A percentile compares a stretch with the other conserved stretches of the same genome.
Evolutionary conservation across 805 yeast species (phyloP).

Genomic region (Saturnispora silvae): DNA sequence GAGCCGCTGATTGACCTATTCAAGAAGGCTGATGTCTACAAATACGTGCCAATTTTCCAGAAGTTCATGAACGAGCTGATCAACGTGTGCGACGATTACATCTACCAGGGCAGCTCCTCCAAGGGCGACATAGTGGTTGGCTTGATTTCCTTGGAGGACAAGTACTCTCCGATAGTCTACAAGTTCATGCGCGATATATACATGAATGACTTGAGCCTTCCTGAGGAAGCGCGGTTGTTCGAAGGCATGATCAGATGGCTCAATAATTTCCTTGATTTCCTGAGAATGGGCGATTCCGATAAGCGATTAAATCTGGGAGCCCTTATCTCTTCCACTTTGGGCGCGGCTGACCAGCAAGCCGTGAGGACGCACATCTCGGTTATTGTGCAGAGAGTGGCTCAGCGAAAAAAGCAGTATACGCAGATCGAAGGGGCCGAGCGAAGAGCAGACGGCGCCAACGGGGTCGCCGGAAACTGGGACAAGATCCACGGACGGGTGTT

Average conservation of each 20-base stretch:
- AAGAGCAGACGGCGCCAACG: conserved; percentile 11
- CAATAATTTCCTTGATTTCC: conserved; percentile 48
- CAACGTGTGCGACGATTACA: conserved; percentile 39
- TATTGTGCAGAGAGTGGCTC: conserved; percentile 28
- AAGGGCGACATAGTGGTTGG: conserved; percentile 53
- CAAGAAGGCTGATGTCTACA: conserved; percentile 53
- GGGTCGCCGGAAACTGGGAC: conserved; percentile 33
- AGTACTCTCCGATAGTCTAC: conserved; percentile 65
- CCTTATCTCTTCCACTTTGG: conserved; percentile 20
- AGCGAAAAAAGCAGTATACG: conserved; percentile 31
- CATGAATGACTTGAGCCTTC: conserved; percentile 48
- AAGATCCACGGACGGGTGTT: conserved; percentile 27
- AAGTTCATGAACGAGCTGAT: conserved; percentile 60
- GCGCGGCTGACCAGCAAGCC: conserved; percentile 7
- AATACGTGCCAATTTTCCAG: conserved; percentile 54
- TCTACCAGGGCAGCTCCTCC: conserved; percentile 32
- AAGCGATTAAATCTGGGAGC: conserved; percentile 35
- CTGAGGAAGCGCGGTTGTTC: conserved; percentile 36
- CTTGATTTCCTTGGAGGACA: conserved; percentile 53
- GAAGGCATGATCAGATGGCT: conserved; percentile 68
- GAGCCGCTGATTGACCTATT: conserved; percentile 64
- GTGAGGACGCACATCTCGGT: conserved; percentile 33
- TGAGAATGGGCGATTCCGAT: conserved; percentile 51
- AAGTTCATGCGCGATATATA: conserved; percentile 75
- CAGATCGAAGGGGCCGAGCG: conserved; percentile 20